A percentile compares a stretch with the other conserved stretches of the same genome.
Evolutionary conservation across 345 rosid species (phyloP).

Genomic region (Eucalyptus marginata): DNA sequence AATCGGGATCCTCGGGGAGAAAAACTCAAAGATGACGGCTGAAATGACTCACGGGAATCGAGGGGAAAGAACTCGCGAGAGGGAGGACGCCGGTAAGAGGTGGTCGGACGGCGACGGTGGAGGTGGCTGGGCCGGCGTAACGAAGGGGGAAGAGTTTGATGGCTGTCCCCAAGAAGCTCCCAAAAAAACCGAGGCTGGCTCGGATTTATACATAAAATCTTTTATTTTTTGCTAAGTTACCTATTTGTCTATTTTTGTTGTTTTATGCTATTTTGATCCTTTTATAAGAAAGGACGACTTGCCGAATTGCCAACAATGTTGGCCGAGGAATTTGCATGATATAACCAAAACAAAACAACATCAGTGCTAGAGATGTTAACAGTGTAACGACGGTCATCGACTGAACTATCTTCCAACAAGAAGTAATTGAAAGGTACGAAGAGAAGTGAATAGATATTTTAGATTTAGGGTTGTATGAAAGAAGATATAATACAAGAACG

Average conservation of each 20-base stretch:
- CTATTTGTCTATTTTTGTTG: not conserved
- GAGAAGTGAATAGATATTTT: not conserved
- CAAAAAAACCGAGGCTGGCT: too few species aligned
- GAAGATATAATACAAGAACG: not conserved
- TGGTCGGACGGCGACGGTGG: too few species aligned
- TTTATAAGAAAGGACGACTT: not conserved
- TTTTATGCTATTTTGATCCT: not conserved
- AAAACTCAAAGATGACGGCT: too few species aligned
- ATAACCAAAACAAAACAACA: not conserved
- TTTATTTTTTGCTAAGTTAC: not conserved
- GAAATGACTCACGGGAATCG: too few species aligned
- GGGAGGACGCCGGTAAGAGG: too few species aligned
- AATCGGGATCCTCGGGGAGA: too few species aligned
- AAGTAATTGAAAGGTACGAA: not conserved
- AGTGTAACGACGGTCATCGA: fast-evolving
- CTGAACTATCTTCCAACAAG: not conserved
- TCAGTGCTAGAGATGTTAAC: not conserved
- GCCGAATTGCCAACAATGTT: not conserved
- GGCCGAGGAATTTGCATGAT: not conserved
- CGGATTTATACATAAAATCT: too few species aligned
- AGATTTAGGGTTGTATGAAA: not conserved
- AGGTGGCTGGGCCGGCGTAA: too few species aligned
- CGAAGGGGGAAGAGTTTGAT: too few species aligned
- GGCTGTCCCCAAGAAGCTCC: too few species aligned
- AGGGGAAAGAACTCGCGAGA: too few species aligned